Evolutionary conservation across 176 grass and related monocot species (phyloP).

Genomic region (Carex pumila): DNA sequence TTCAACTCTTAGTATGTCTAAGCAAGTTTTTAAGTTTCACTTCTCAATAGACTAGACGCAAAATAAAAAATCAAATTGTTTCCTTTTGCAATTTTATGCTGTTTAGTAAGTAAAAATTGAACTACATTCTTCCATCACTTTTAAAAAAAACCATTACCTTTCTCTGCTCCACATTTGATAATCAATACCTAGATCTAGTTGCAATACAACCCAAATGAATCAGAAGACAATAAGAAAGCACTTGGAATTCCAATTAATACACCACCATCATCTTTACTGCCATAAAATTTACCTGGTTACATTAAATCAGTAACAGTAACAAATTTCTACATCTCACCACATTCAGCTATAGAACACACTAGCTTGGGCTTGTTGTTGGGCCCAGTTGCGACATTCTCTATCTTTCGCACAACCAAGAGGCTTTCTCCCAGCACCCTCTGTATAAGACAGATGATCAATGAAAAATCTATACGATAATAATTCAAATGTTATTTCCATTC

Average conservation of each 20-base stretch:
- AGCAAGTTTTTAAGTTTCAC: background rate
- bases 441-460: background rate
- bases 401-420: constrained; percentile 72
- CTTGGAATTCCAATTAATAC: background rate
- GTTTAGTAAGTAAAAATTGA: background rate
- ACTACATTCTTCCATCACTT: background rate
- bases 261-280: background rate
- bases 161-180: background rate
- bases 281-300: background rate
- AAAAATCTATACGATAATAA: background rate
- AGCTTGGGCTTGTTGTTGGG: constrained; percentile 90
- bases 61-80: background rate
- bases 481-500: background rate
- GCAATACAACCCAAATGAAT: background rate
- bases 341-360: constrained; percentile 68
- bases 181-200: background rate
- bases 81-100: background rate
- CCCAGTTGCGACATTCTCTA: constrained; percentile 84
- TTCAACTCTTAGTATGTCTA: background rate
- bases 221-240: background rate
- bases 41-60: background rate
- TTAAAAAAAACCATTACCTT: background rate
- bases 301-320: background rate
- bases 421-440: constrained; percentile 86
- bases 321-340: constrained; percentile 82